Percentiles rank a stretch among this genome's conserved stretches.
Evolutionary conservation across 106 monocot species (phyloP).

Genomic region (Dendrobium officinale): DNA sequence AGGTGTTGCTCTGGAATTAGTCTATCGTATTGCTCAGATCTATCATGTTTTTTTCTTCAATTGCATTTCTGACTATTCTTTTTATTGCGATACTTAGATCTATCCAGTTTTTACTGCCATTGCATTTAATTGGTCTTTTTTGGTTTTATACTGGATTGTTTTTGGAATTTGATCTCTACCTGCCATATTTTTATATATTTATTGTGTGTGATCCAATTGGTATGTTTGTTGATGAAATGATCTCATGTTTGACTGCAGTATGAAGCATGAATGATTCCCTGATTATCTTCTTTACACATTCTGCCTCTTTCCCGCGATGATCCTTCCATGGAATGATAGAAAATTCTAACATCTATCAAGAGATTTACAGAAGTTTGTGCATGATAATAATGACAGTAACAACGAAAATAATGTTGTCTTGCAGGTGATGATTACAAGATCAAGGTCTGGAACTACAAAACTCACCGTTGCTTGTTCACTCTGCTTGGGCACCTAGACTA

Average conservation of each 20-base stretch:
- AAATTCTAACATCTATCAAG: too few relatives aligned
- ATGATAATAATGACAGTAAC: not conserved
- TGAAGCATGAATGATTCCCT: not conserved
- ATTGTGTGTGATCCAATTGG: not conserved
- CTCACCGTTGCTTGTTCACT: slow-evolving; percentile 49
- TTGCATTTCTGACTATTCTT: not conserved
- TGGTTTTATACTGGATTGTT: not conserved
- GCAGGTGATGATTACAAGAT: slow-evolving; percentile 77
- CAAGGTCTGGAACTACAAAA: slow-evolving; percentile 77
- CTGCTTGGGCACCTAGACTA: slow-evolving; percentile 72
- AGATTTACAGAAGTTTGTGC: too few relatives aligned
- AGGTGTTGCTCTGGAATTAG: not conserved
- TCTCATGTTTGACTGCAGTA: not conserved
- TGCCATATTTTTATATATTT: not conserved
- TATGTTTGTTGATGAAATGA: too few relatives aligned
- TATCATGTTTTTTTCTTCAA: not conserved
- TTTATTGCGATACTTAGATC: not conserved
- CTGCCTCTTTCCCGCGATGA: not conserved
- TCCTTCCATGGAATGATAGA: not conserved
- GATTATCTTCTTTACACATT: not conserved
- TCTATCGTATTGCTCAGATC: not conserved
- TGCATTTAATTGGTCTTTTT: not conserved
- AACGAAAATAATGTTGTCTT: slow-evolving; percentile 7
- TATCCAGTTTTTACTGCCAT: not conserved
- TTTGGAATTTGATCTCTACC: not conserved